A percentile compares a stretch with the other conserved stretches of the same genome.
These are phyloP conservation scores for Hanseniaspora valbyensis DNA, from an alignment of 805 yeast species.

Conservation along the genomic window DNA sequence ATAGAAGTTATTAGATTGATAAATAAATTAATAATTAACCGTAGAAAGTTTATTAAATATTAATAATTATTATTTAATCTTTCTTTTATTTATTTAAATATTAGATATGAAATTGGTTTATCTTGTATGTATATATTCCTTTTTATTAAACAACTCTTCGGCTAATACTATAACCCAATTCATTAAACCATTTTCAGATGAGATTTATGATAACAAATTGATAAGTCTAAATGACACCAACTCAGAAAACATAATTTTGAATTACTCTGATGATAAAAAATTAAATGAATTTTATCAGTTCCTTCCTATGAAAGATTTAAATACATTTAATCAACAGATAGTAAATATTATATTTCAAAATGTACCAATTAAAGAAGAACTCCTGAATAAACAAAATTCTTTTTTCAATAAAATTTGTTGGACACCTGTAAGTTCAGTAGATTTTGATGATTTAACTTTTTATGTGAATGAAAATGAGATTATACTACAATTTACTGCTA, in stretches of 20 bases:
- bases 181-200: neutral
- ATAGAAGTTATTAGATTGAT: no score
- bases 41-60: no score
- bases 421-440: conserved; percentile 5
- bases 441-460: neutral
- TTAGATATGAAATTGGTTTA: neutral
- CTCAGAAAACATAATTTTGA: neutral
- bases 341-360: neutral
- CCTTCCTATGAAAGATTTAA: neutral
- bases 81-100: neutral
- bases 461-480: neutral
- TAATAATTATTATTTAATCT: no score
- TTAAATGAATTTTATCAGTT: neutral
- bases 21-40: no score
- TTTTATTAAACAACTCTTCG: neutral
- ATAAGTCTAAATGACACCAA: neutral
- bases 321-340: neutral
- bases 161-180: conserved; percentile 9
- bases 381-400: neutral
- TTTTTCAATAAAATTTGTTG: conserved; percentile 12
- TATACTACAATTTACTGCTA: neutral
- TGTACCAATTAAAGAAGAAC: neutral
- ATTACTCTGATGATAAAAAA: neutral
- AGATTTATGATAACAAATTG: neutral
- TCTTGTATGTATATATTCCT: neutral